Conservation (phyloP, 257 asterid genomes). For the Phtheirospermum japonicum region DNA sequence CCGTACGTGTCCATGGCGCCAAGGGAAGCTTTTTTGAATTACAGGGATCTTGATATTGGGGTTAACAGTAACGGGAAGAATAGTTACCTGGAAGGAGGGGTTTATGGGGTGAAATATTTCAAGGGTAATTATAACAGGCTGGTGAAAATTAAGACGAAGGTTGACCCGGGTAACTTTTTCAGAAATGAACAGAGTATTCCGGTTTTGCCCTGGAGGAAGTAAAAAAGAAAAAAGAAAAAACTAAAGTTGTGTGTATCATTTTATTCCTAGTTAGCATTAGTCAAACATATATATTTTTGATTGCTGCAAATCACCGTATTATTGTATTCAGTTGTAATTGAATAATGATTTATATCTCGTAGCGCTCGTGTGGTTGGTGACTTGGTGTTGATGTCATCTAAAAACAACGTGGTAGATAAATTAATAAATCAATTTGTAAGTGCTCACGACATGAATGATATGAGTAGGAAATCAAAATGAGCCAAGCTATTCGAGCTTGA, state of each 20-base stretch:
- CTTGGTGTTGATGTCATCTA: no score
- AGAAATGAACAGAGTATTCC: conserved; percentile 49
- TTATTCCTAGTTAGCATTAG: neutral
- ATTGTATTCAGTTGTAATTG: no score
- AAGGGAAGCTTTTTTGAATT: conserved; percentile 38
- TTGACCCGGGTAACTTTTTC: conserved; percentile 41
- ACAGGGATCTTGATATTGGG: conserved; percentile 50
- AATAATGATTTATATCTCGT: no score
- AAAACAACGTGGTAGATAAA: no score
- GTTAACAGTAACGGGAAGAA: conserved; percentile 30
- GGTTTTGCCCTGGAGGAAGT: conserved; percentile 34
- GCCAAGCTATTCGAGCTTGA: no score
- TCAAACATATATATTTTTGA: no score
- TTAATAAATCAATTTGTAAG: no score
- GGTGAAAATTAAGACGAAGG: conserved; percentile 42
- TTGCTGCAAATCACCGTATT: no score
- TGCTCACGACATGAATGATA: no score
- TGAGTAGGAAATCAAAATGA: no score
- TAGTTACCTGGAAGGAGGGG: conserved; percentile 39
- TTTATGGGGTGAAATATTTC: conserved; percentile 44
- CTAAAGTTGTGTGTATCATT: neutral
- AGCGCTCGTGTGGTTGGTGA: no score
- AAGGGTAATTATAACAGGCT: conserved; percentile 40
- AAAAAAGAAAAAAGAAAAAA: neutral
- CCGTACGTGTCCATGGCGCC: conserved; percentile 46